Evolutionary conservation across 1,284 basidiomycete species (phyloP).

Genomic region (Athelia psychrophila): DNA sequence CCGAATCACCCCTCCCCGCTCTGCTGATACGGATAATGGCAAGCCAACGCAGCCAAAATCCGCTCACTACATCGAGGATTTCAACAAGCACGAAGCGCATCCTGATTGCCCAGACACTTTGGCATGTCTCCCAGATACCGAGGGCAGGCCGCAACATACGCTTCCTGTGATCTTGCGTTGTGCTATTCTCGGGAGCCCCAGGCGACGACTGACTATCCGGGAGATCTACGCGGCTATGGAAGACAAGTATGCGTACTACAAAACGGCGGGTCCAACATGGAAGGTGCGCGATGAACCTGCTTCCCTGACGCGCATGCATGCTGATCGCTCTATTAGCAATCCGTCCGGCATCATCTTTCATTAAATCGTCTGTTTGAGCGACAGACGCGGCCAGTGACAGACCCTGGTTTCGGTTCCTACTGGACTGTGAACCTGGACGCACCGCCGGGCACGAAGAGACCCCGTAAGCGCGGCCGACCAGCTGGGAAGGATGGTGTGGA

Average conservation of each 20-base stretch:
- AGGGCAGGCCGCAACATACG: slow-evolving; percentile 74
- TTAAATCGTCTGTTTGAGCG: slow-evolving; percentile 76
- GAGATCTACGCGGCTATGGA: slow-evolving; percentile 84
- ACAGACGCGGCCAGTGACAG: slow-evolving; percentile 73
- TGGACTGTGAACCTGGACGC: slow-evolving; percentile 80
- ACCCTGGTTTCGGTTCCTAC: slow-evolving; percentile 80
- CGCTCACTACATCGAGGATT: not conserved
- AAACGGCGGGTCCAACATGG: slow-evolving; percentile 75
- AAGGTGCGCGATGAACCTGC: slow-evolving; percentile 47
- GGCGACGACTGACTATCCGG: slow-evolving; percentile 72
- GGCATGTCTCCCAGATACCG: slow-evolving; percentile 71
- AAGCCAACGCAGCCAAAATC: not conserved
- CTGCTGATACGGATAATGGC: not conserved
- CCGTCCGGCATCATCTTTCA: slow-evolving; percentile 77
- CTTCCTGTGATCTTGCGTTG: slow-evolving; percentile 78
- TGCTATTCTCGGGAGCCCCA: slow-evolving; percentile 72
- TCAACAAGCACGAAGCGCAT: slow-evolving; percentile 51
- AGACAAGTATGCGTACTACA: slow-evolving; percentile 75
- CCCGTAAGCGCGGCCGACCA: slow-evolving; percentile 71
- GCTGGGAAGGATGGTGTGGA: slow-evolving; percentile 41
- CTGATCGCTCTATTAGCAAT: slow-evolving; percentile 59
- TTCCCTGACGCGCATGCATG: slow-evolving; percentile 2
- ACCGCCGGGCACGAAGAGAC: slow-evolving; percentile 78
- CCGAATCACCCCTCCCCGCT: not conserved
- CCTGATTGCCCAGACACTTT: slow-evolving; percentile 74